Evolutionary conservation across 78 protist genomes (phyloP), one percentile per base, ranked within the genome.

Genomic region (Protostelium mycophagum): DNA sequence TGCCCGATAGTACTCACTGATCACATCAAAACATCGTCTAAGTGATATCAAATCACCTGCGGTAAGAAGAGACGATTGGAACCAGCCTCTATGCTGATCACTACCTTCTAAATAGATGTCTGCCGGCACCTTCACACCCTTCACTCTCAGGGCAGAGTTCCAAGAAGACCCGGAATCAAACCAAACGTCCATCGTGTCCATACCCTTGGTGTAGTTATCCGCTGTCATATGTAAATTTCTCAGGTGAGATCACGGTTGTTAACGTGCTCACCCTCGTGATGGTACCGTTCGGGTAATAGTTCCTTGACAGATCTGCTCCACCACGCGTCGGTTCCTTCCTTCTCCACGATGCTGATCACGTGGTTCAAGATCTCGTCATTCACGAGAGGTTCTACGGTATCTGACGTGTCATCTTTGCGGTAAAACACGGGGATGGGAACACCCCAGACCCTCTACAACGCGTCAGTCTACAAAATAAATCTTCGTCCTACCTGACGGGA

Each of bases 1-100:
- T 28, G 37, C 1, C 89, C 94, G 85, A 83, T 34, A 0, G 88
- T 89, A 1, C 95, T 93, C 23, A 92, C 91, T 9, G 88, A 63
- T 0, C 73, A 51, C 73, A 16, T 51, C 31, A 51, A 16, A 16
- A 25, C 31, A n/a, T 25, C 5, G 16, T 51, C 73, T 51, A 5
- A 16, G 31, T 5, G 73, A 51, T 25, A 51, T 51, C 16, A 25
- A 5, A 51, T 51, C 73, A 51, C 73, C 73, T 51, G 73, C 73
- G 31, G 98, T 97, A 38, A 97, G 85, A 0, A 97, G 90, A 0
- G 96, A 90, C 23, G 96, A 92, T 91, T 98, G 99, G 96, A 98
- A 98, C 99, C 99, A 98, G 28, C 99, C 99, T 35, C 99, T 95
- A 88, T 98, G 99, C 96, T 98, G 98, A 87, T 96, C 98, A 28